Evolutionary conservation across 2,329 filamentous ascomycete genomes (phyloP), one percentile per base, ranked within the genome.

Genomic region (Catunica adiposa): DNA sequence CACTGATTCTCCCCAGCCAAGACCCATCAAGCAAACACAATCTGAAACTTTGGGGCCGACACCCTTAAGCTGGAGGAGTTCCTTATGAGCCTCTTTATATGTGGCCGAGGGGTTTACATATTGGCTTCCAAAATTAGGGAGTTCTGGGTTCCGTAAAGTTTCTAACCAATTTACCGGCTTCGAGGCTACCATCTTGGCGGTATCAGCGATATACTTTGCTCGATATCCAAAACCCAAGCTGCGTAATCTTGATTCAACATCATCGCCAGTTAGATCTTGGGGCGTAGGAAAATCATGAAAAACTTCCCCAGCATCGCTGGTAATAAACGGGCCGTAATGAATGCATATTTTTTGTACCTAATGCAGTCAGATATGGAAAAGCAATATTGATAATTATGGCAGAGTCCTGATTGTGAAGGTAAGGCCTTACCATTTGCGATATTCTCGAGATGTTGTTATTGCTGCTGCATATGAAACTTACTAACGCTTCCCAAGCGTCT

Each of bases 381-480:
- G n/a, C n/a, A n/a, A n/a, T n/a, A n/a, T n/a, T n/a, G 38, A n/a
- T 20, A 42, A 42, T n/a, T n/a, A 42, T 11, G 38, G 17, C 15
- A n/a, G 5, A 6, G n/a, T 42, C 38, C 11, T n/a, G 5, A 42
- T 42, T 5, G 6, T n/a, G 38, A n/a, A 20, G n/a, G 15, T 20
- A 3, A 29, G 15, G 25, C 38, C 64, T 60, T 63, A 85, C 89
- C 92, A 98, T 98, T 68, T 94, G 86, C 3, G 86, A 90, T 66
- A 98, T 98, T 40, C 92, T 80, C 1, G 83, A 78, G 59, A 98
- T 98, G 66, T 98, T 96, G 70, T 98, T 98, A 70, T 98, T 98
- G 69, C 89, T 95, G 69, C 89, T 96, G 74, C 92, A 98, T 61
- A 98, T 98, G 68, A 98, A 98, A 56, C 85, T 83, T 23, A 98